A percentile compares a stretch with the other conserved stretches of the same genome.
Evolutionary conservation across 257 asterid genomes (phyloP).

Genomic region (Jacaranda copaia): DNA sequence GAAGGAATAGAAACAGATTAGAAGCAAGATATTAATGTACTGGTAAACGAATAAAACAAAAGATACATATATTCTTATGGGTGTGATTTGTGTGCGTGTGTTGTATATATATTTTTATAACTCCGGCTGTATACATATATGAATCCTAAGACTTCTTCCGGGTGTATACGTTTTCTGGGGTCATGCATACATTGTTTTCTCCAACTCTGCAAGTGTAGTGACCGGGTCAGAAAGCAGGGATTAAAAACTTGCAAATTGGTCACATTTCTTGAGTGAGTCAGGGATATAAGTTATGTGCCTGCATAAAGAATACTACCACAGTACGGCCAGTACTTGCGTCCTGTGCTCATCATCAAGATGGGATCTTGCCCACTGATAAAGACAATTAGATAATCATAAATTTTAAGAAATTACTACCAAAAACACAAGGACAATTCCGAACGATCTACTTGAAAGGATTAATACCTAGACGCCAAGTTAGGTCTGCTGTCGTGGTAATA

Average conservation of each 20-base stretch:
- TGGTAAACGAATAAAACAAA: slow-evolving; percentile 2
- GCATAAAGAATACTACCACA: slow-evolving; percentile 37
- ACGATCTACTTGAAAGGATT: background rate
- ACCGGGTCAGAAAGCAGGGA: slow-evolving; percentile 37
- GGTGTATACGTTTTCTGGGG: slow-evolving; percentile 10
- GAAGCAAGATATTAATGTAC: background rate
- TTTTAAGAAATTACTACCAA: background rate
- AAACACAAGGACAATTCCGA: background rate
- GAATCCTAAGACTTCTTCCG: background rate
- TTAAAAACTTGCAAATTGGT: slow-evolving; percentile 37
- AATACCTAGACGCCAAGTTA: background rate
- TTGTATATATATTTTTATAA: too few species aligned
- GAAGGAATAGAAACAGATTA: background rate
- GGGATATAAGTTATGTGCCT: slow-evolving; percentile 49
- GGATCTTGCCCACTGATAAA: slow-evolving; percentile 25
- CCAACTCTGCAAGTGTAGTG: slow-evolving; percentile 43
- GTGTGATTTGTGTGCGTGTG: too few species aligned
- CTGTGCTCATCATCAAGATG: slow-evolving; percentile 36
- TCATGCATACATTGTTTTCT: slow-evolving; percentile 30
- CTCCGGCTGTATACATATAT: background rate
- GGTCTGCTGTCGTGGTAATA: background rate
- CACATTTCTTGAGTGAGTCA: slow-evolving; percentile 43
- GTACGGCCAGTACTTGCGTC: slow-evolving; percentile 62
- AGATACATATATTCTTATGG: background rate
- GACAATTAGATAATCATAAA: slow-evolving; percentile 26